Base-by-base conservation (phyloP, 2,329 filamentous ascomycete species). In the Penicillium sp. region DNA sequence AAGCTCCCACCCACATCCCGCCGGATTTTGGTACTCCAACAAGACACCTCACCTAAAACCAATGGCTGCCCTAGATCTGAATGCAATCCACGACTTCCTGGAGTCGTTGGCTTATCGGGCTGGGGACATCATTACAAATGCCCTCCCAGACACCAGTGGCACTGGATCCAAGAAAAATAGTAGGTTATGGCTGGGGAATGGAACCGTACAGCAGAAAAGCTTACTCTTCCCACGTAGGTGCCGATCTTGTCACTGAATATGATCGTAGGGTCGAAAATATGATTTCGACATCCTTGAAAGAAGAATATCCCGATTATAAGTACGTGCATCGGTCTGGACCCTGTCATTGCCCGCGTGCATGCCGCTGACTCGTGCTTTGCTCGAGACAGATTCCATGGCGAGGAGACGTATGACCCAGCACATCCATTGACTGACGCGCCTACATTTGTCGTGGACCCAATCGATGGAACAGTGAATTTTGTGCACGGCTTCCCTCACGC, bases 381-480 rank as follows among this genome's bases (percentile, higher is more conserved):
- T 25, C 3, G n/a, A n/a, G 13, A 19, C 33, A 69, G 65, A 26
- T 78, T 78, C 58, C 74, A 79, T 61, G 76, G 77, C 47, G 77
- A 79, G 56, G 78, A 82, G 55, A 81, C 78, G 2, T 81, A 82
- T 62, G 65, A 75, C 33, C 72, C 76, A 1, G 72, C 74, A 19
- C 69, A 68, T 50, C 65, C 57, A n/a, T 67, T 83, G 31, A 76
- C 72, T 0, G 43, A 68, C 16, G 65, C 63, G 1, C 79, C 79
- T 3, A 82, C 79, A 3, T 81, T 83, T 63, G 70, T 82, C 43
- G 73, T 78, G 45, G 80, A 83, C 56, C 79, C 80, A 4, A 81
- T 83, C 35, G 80, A 83, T 59, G 80, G 80, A 35, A 83, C 79
- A 3, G 77, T 77, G 17, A 83, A 83, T 62, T 81, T 83, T 49